Evolutionary conservation across 2,329 filamentous ascomycete species (phyloP), one percentile per base, ranked within the genome.

Genomic region (Sclerotiophoma versabilis): DNA sequence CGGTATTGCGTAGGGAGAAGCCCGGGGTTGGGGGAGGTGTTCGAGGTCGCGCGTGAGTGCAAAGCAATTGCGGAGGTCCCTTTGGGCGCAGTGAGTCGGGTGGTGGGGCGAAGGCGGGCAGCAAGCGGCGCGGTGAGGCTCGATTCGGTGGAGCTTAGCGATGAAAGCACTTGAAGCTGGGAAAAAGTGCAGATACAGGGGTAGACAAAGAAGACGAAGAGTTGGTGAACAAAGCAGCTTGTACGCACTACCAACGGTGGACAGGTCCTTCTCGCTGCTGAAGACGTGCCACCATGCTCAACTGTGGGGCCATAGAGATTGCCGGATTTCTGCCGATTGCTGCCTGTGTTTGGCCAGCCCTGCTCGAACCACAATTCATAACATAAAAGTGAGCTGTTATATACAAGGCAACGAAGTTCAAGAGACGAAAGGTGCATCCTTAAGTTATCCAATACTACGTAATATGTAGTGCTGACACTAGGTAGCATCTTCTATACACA

Each of bases 1-100:
- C 68, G 65, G 66, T 69, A 55, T 62, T 66, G 54, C 65, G 45
- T 55, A 51, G 20, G 32, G 30, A 37, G n/a, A 29, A 20, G 32
- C 37, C 45, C 51, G 38, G 39, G 45, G 30, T 17, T 54, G 59
- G 39, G 34, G 41, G 19, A 30, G 22, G 41, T 27, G 14, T 42
- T 44, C 23, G 12, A 43, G 47, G 60, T 58, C 60, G 65, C 61
- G 67, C 66, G 60, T 22, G 50, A 33, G 43, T 43, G 45, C 39
- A 47, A 38, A 23, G 50, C 20, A 46, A 47, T 43, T 52, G 51
- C 49, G 54, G 41, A 41, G 30, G 49, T 36, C 43, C 51, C 44
- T 41, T 54, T 50, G 43, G 55, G 49, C 29, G 46, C 32, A 47
- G 39, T 54, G 43, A 49, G 51, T 52, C 23, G 39, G 52, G 51